These are phyloP conservation scores for Fonsecaea pedrosoi DNA, from an alignment of 2,329 filamentous ascomycete genomes.

Conservation along the genomic window DNA sequence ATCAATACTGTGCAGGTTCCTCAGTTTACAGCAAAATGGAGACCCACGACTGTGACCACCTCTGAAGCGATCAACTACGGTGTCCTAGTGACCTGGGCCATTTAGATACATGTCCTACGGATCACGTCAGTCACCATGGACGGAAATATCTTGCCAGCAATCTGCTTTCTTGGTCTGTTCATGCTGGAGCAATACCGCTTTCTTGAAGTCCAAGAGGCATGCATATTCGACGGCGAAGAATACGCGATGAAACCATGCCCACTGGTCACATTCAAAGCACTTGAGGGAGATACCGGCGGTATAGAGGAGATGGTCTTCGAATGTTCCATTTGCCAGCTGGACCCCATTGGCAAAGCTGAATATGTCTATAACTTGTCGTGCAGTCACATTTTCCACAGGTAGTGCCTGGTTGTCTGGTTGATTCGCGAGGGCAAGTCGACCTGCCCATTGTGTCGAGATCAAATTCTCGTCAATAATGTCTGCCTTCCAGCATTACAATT, in stretches of 20 bases:
- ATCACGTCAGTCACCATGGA: slow-evolving; percentile 13
- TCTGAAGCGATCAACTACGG: slow-evolving; percentile 12
- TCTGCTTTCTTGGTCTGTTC: slow-evolving; percentile 26
- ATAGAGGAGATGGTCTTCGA: slow-evolving; percentile 10
- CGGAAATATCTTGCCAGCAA: slow-evolving; percentile 16
- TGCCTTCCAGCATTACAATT: neutral
- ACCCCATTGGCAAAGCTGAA: slow-evolving; percentile 19
- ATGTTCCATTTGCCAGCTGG: slow-evolving; percentile 26
- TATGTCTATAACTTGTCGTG: slow-evolving; percentile 20
- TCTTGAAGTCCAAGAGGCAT: slow-evolving; percentile 25
- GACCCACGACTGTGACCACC: slow-evolving; percentile 8
- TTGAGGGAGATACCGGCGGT: neutral
- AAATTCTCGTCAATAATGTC: slow-evolving; percentile 11
- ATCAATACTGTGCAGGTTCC: slow-evolving; percentile 18
- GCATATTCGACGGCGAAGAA: slow-evolving; percentile 17
- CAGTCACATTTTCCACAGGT: slow-evolving; percentile 26
- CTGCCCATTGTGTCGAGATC: slow-evolving; percentile 22
- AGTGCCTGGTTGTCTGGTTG: slow-evolving; percentile 22
- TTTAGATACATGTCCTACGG: slow-evolving; percentile 28
- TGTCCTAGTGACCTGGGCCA: slow-evolving; percentile 22
- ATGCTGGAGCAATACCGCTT: slow-evolving; percentile 25
- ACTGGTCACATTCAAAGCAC: neutral
- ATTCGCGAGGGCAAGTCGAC: neutral
- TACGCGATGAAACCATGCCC: slow-evolving; percentile 16
- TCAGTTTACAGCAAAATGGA: neutral